Base-by-base conservation (phyloP, 2,329 filamentous ascomycete genomes). In the Pseudocercospora crystallina region DNA sequence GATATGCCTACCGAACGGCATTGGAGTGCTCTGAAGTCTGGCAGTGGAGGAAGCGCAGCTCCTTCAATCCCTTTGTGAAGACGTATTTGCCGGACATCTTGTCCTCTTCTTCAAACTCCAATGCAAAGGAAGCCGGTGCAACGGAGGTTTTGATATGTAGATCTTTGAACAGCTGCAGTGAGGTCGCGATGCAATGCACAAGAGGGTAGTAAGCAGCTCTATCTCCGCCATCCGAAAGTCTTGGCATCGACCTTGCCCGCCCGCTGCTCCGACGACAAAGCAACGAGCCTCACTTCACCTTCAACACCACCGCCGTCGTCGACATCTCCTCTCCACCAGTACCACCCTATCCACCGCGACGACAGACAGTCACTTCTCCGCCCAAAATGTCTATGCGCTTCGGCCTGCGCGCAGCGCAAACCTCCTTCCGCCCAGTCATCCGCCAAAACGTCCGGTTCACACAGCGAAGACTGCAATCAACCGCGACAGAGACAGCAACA, bases 41-140 rank as follows among this genome's bases (percentile, higher is more conserved):
- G 80, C 94, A 97, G 78, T 97, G 92, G 66, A 95, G 81, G 77
- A 99, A 99, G 71, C 94, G 88, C 71, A 99, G 81, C 81, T 99
- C 94, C 81, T 90, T 95, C 71, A 99, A 80, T 61, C 84, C 78
- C 73, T 90, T 87, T 63, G 84, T 82, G 76, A 99, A 99, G 65
- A 85, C 89, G 78, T 96, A 96, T 80, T 94, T 95, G 75, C 81
- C 79, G 63, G 90, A 89, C 94, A 97, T 97, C 43, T 37, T 26
- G 29, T 47, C 35, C 5, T 47, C 5, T n/a, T 51, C 14, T 44
- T 26, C 36, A 29, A 29, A 29, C 43, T 58, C 71, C 20, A 26
- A 26, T 26, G 20, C 20, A 26, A 26, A 26, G 7, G 20, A 26
- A 26, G 4, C 20, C 20, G 20, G 20, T 7, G 7, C 4, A 26